Percentiles rank a stretch among this genome's conserved stretches.
Evolutionary conservation across 2,329 filamentous ascomycete genomes (phyloP).

Genomic region (Fusarium sacchari): DNA sequence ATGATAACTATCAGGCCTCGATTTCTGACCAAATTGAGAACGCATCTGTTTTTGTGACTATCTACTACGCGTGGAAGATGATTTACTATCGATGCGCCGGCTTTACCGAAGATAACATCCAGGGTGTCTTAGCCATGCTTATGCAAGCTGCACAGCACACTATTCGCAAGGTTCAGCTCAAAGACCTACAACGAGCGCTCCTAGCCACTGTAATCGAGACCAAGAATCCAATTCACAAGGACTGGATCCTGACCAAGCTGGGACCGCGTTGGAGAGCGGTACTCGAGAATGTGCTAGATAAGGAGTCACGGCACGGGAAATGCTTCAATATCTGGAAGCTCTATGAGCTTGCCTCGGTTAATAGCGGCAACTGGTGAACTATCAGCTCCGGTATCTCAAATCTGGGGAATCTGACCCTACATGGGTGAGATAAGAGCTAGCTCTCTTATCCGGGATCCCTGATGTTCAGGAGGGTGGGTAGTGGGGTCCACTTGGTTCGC

Average conservation of each 20-base stretch:
- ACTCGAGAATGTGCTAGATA: not conserved
- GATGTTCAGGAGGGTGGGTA: not conserved
- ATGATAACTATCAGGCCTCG: not conserved
- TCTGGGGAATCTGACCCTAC: not conserved
- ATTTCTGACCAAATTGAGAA: not conserved
- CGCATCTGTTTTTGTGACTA: not conserved
- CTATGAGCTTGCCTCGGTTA: not conserved
- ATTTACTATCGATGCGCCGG: not conserved
- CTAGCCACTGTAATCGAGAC: not conserved
- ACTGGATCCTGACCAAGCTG: not conserved
- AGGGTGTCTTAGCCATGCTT: not conserved
- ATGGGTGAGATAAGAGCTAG: too few species aligned
- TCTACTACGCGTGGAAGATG: not conserved
- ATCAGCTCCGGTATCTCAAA: not conserved
- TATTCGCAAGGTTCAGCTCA: not conserved
- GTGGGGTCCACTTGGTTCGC: not conserved
- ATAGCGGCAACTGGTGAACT: not conserved
- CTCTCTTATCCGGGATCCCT: not conserved
- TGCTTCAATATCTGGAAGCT: not conserved
- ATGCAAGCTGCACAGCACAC: not conserved
- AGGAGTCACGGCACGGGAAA: not conserved
- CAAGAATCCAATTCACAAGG: not conserved
- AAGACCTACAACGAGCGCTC: not conserved
- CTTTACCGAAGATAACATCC: not conserved
- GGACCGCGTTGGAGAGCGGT: not conserved